phyloP scores from a whole-genome alignment of 202 grass and related monocot genomes.

The Saccharum hybrid region DNA sequence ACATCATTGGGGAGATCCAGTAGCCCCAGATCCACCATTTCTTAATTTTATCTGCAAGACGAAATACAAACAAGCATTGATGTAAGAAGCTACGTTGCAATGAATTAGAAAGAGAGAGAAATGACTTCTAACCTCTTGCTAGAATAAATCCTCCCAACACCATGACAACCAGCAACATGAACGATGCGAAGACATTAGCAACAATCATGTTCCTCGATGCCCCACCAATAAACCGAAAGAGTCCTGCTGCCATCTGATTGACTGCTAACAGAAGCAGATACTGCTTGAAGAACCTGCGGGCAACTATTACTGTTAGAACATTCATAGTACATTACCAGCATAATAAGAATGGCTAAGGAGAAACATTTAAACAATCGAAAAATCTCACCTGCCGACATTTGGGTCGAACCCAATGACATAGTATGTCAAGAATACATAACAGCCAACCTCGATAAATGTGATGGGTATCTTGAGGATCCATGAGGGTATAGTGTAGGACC shows the following conservation, averaged over 20 bases:
- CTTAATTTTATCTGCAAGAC: slow-evolving; percentile 66
- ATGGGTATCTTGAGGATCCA: slow-evolving; percentile 93
- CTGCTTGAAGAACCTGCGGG: slow-evolving; percentile 69
- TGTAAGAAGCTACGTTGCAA: neutral
- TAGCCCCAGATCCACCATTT: slow-evolving; percentile 98
- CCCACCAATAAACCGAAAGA: slow-evolving; percentile 72
- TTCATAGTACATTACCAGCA: neutral
- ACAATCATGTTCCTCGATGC: slow-evolving; percentile 61
- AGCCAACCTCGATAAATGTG: slow-evolving; percentile 65
- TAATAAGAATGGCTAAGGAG: neutral
- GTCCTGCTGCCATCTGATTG: slow-evolving; percentile 69
- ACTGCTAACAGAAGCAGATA: slow-evolving; percentile 69
- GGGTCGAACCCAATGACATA: slow-evolving; percentile 95
- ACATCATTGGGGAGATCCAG: slow-evolving; percentile 71
- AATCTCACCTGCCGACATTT: slow-evolving; percentile 62
- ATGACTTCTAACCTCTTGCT: neutral
- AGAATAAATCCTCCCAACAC: slow-evolving; percentile 75
- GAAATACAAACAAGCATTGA: slow-evolving; percentile 29
- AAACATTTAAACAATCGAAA: neutral
- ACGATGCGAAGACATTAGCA: slow-evolving; percentile 71
- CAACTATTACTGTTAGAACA: neutral
- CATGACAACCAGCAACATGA: slow-evolving; percentile 59
- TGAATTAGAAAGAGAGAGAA: neutral
- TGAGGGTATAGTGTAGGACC: slow-evolving; percentile 74
- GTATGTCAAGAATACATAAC: slow-evolving; percentile 76